phyloP scores from a whole-genome alignment of 2,329 filamentous ascomycete genomes.

The Trichoderma brevicompactum region DNA sequence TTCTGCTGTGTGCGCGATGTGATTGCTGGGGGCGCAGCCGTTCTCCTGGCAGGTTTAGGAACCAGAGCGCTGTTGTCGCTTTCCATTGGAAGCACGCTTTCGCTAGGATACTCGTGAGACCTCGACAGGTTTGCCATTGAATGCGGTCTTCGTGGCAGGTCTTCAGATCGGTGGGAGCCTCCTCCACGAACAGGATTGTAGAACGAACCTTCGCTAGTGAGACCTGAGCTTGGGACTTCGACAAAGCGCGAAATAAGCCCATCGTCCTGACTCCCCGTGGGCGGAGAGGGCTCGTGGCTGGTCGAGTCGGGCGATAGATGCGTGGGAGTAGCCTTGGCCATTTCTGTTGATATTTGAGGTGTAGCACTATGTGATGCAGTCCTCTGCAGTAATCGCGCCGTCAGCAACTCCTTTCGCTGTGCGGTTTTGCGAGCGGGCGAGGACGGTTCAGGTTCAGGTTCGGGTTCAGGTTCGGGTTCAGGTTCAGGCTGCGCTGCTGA shows the following conservation, averaged over 20 bases:
- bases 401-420: slow-evolving; percentile 67
- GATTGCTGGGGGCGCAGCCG: slow-evolving; percentile 51
- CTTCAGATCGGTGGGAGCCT: slow-evolving; percentile 40
- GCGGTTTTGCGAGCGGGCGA: slow-evolving; percentile 33
- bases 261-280: slow-evolving; percentile 46
- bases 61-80: slow-evolving; percentile 52
- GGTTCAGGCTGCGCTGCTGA: slow-evolving; percentile 26
- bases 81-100: slow-evolving; percentile 39
- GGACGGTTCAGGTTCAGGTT: slow-evolving; percentile 3
- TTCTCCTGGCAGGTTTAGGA: slow-evolving; percentile 49
- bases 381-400: slow-evolving; percentile 68
- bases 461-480: no score
- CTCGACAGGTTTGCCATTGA: slow-evolving; percentile 47
- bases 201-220: slow-evolving; percentile 58
- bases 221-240: slow-evolving; percentile 53
- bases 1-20: slow-evolving; percentile 76
- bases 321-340: slow-evolving; percentile 47
- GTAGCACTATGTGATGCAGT: slow-evolving; percentile 64
- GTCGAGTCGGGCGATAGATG: slow-evolving; percentile 43
- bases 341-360: slow-evolving; percentile 67
- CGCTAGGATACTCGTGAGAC: slow-evolving; percentile 32
- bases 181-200: slow-evolving; percentile 44
- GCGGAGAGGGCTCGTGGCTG: slow-evolving; percentile 37
- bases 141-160: slow-evolving; percentile 46
- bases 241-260: slow-evolving; percentile 65